Evolutionary conservation across 805 yeast species (phyloP), one percentile per base, ranked within the genome.

Genomic region (Candida glaebosa): DNA sequence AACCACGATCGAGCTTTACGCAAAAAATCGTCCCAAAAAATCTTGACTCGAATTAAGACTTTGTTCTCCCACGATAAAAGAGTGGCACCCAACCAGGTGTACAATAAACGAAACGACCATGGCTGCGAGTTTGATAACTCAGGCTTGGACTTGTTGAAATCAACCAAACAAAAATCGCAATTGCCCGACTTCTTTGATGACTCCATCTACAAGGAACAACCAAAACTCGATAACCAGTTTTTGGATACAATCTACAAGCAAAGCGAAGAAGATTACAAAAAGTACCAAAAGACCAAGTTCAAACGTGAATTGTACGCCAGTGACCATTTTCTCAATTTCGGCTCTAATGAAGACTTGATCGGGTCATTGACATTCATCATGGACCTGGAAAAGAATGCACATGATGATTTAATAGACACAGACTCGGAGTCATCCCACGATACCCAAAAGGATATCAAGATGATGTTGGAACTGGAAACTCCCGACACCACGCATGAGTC

Each of bases 311-410:
- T 6, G 16, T 34, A 8, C 22, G 26, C 37, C 15, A 17, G 26
- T 8, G 26, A 20, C 14, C 37, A 34, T 15, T 34, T 34, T 19
- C 16, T 34, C 18, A 18, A 19, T 20, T 34, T 34, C n/a, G 37
- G 24, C 8, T 34, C 37, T 4, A 34, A 34, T 34, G 37, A 34
- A 20, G 26, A 34, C 14, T 19, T 34, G 16, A 34, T 34, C 14
- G 37, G 37, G 5, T 34, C 37, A 7, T 22, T 34, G n/a, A 34
- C 37, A 8, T 19, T 18, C 15, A 34, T 34, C 6, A 18, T 34
- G 37, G n/a, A n/a, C n/a, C 20, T 17, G 7, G 37, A 34, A 6
- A 6, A 18, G n/a, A n/a, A n/a, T n/a, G n/a, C n/a, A n/a, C n/a
- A n/a, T n/a, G n/a, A n/a, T n/a, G n/a, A n/a, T n/a, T n/a, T n/a